Evolutionary conservation across 441 rosid genomes (phyloP), one percentile per base, ranked within the genome.

Genomic region (Lepidium campestre): DNA sequence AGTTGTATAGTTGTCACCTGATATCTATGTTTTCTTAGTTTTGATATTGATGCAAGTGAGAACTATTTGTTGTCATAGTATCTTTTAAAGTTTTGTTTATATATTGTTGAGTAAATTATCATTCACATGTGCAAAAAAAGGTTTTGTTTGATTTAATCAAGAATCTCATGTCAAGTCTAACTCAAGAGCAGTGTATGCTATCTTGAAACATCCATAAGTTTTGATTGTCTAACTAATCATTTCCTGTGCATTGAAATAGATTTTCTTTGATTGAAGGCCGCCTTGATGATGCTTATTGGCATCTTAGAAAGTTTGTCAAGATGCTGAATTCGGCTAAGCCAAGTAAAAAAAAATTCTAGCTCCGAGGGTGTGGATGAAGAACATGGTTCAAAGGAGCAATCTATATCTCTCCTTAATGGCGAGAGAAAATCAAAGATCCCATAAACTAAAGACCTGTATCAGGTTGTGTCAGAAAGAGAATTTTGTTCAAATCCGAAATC

Each of bases 31-130:
- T 62, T 58, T 23, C 86, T 83, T 20, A 97, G 99, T 27, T 77
- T 93, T 37, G 99, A 91, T 77, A 93, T 93, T 22, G 97, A 93
- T 80, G 74, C 85, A 58, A 81, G 97, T 93, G 83, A 85, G 93
- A 17, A 58, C 49, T 68, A 4, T 25, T 70, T 5, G 17, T 18
- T 54, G 23, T 41, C 29, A 44, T 40, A 13, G 18, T 40, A 42
- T 42, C 10, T 54, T 73, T 7, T 35, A 29, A 23, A 12, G 6
- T 12, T 45, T 44, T 25, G 3, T 6, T 17, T 55, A 2, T 13
- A 2, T 19, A 12, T 9, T 53, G 23, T 32, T 52, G 6, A 10
- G 4, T 52, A 4, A 13, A 4, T 12, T 25, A n/a, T 13, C 17
- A 18, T 13, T 65, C 19, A 40, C 23, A 35, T 37, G 15, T 25